A percentile compares a stretch with the other conserved stretches of the same genome.
phyloP scores from a whole-genome alignment of 1,284 basidiomycete species.

The Apiotrichum domesticum region DNA sequence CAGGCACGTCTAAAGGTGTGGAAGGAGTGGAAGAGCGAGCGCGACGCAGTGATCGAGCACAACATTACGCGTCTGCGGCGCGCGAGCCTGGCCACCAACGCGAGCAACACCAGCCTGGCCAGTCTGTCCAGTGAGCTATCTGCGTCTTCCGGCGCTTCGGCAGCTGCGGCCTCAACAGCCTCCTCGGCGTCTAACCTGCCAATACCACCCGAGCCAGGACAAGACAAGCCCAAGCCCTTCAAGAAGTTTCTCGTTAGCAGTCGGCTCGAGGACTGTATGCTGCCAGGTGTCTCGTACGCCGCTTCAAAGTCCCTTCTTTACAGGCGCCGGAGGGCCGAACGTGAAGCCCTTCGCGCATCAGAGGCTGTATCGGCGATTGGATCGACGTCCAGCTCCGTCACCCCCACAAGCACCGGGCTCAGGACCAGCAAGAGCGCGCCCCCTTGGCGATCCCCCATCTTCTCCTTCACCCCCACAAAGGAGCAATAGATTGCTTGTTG shows the following conservation, averaged over 20 bases:
- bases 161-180: not conserved
- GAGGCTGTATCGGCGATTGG: too few relatives aligned
- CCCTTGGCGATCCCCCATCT: too few relatives aligned
- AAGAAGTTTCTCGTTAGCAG: constrained; percentile 6
- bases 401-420: too few relatives aligned
- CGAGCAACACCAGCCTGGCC: not conserved
- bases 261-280: constrained; percentile 7
- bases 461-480: too few relatives aligned
- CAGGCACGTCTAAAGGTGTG: not conserved
- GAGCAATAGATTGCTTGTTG: too few relatives aligned
- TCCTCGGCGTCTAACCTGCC: too few relatives aligned
- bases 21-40: not conserved
- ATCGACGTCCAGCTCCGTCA: too few relatives aligned
- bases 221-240: not conserved
- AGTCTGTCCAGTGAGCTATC: not conserved
- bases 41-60: not conserved
- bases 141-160: not conserved
- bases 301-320: constrained; percentile 3
- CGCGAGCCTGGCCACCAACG: not conserved
- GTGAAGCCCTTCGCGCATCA: too few relatives aligned
- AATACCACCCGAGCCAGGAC: not conserved
- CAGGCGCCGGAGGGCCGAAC: constrained; percentile 2
- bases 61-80: not conserved
- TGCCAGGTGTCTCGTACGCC: constrained; percentile 1
- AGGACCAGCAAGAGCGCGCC: too few relatives aligned